Base-by-base conservation (phyloP, 345 rosid species). In the Gossypium sturtianum region DNA sequence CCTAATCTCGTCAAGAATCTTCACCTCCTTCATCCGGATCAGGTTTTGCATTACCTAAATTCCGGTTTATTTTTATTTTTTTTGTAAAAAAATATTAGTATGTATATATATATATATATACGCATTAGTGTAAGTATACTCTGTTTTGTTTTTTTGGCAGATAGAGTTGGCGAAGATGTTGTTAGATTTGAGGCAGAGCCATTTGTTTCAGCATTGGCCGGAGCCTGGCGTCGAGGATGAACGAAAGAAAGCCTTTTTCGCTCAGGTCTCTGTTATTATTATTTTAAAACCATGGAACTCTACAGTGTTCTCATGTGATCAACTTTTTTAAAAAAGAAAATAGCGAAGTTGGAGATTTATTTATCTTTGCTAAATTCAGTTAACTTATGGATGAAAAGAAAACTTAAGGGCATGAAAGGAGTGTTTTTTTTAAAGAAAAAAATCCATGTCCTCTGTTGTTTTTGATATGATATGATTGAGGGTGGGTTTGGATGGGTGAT, bases 1-100 rank as follows among this genome's bases (percentile, higher is more conserved):
- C 89, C 94, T 48, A 76, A 84, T 80, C 60, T 56, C 9, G 27
- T 56, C 60, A 56, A 56, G 12, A 56, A 20, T 56, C 60, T 20
- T 4, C 60, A 56, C 60, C 23, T 56, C 23, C 23, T 60, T 23
- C 34, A 22, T 58, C 62, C 34, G 62, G 34, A 58, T 58, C 62
- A 58, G 62, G 62, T 58, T 23, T 58, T 23, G 62, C 29, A 58
- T 58, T 12, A 10, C 34, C 62, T 11, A 11, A 23, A 58, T 58
- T 23, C 54, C n/a, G 0, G 54, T 49, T 2, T 23, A 1, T 23
- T 15, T 15, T 3, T 4, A 15, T 51, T 12, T 15, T 12, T 51
- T 15, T 51, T 12, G 15, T 4, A 15, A 51, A 51, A 29, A 29
- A 4, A 4, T 29, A 29, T 29, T 29, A 29, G 5, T 29, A 15